phyloP scores from a whole-genome alignment of 352 stramenopile species.

The Phytophthora syringae region DNA sequence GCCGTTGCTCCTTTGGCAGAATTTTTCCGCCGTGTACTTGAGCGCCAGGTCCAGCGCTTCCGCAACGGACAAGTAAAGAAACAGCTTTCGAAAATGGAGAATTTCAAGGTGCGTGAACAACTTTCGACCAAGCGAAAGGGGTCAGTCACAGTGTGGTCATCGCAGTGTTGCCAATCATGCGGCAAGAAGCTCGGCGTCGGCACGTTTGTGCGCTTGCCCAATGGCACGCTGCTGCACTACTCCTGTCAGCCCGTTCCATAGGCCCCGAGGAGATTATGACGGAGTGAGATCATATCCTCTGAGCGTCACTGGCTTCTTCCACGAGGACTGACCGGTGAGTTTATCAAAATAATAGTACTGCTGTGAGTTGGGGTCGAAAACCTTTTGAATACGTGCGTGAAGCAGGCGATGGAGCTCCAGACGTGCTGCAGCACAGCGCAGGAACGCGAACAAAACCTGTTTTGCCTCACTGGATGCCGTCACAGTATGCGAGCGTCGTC shows the following conservation, averaged over 20 bases:
- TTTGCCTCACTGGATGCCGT: slow-evolving; percentile 49
- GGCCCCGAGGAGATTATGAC: slow-evolving; percentile 5
- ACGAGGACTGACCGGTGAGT: slow-evolving; percentile 73
- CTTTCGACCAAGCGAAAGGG: slow-evolving; percentile 72
- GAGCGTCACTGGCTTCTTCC: slow-evolving; percentile 71
- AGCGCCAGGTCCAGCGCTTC: slow-evolving; percentile 74
- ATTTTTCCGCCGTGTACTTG: slow-evolving; percentile 79
- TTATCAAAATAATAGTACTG: slow-evolving; percentile 89
- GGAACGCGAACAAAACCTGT: slow-evolving; percentile 50
- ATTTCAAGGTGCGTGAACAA: slow-evolving; percentile 78
- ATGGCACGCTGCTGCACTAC: slow-evolving; percentile 73
- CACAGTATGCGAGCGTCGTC: slow-evolving; percentile 50
- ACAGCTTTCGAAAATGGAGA: slow-evolving; percentile 90
- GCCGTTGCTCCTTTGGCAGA: slow-evolving; percentile 49
- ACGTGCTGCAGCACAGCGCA: slow-evolving; percentile 48
- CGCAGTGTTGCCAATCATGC: slow-evolving; percentile 74
- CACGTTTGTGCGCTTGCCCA: slow-evolving; percentile 74
- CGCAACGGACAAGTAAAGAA: slow-evolving; percentile 88
- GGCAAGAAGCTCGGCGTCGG: slow-evolving; percentile 72
- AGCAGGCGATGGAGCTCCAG: slow-evolving; percentile 57
- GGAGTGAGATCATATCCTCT: slow-evolving; percentile 50
- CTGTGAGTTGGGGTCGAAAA: slow-evolving; percentile 68
- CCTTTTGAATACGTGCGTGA: slow-evolving; percentile 64
- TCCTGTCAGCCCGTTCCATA: slow-evolving; percentile 64
- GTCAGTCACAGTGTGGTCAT: slow-evolving; percentile 79